Base-by-base conservation (phyloP, 768 basidiomycete species). In the Leccinum aurantiacum region DNA sequence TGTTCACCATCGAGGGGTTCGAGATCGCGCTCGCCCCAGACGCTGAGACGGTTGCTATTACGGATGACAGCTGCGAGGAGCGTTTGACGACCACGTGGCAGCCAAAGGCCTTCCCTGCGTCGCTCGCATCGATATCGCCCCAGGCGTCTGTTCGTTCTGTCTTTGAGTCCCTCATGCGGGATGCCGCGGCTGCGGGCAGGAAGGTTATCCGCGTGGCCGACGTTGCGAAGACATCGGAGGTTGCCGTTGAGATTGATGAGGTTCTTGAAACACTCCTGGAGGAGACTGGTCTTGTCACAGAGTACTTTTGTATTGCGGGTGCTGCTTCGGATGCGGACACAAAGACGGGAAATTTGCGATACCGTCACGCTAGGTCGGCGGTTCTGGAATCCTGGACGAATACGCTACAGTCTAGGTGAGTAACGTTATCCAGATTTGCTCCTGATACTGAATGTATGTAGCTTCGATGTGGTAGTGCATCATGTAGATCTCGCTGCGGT, bases 1-100 rank as follows among this genome's bases (percentile, higher is more conserved):
- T 75, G 31, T 66, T 76, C 50, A 75, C 74, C 3, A 72, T 75
- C 35, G 71, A 72, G 37, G 71, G 70, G 4, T 74, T 75, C 58
- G 73, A 75, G 56, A 72, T 74, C 49, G 70, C 71, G 0, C 68
- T 59, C 33, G 75, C 75, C 6, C 70, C 71, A 11, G 72, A 65
- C 31, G 62, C 71, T 0, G 67, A 71, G 29, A 70, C 71, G 0
- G 57, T 72, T 48, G 7, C 60, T 5, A 68, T 72, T 46, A 65
- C 59, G 4, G 72, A 73, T 31, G 62, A 48, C 52, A 68, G 65
- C 47, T 61, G 66, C 17, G 73, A 70, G 10, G 67, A 73, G 29
- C 72, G 74, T 55, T 55, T 76, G 54, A 69, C 74, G 1, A 74
- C 68, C 9, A 54, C 56, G 1, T 75, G 74, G 74, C 74, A 75